Conservation (phyloP, 495 filamentous ascomycete species). For the Penicillium parvum region DNA sequence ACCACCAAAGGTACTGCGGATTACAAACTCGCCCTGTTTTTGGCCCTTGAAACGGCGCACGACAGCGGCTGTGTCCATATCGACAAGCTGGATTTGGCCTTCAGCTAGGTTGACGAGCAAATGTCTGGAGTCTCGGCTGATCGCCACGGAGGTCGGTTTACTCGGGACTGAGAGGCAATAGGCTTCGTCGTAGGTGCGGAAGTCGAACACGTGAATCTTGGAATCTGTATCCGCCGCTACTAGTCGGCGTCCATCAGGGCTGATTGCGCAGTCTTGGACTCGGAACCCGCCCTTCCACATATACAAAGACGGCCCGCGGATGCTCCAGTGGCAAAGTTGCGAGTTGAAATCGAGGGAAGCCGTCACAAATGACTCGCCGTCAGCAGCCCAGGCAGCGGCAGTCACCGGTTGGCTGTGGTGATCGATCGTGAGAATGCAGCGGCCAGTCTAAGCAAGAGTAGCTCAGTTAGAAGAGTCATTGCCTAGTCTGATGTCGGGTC, state of each 20-base stretch:
- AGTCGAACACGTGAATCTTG: constrained; percentile 78
- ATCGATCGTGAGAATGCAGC: constrained; percentile 56
- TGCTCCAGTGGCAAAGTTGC: constrained; percentile 63
- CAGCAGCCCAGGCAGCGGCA: constrained; percentile 77
- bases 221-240: constrained; percentile 69
- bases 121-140: constrained; percentile 72
- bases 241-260: constrained; percentile 70
- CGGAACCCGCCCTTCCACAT: constrained; percentile 66
- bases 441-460: constrained; percentile 56
- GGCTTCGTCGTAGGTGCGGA: constrained; percentile 64
- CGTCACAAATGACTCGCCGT: constrained; percentile 73
- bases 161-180: constrained; percentile 64
- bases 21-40: constrained; percentile 65
- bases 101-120: constrained; percentile 79
- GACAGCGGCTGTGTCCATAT: constrained; percentile 68
- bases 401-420: constrained; percentile 78
- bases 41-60: constrained; percentile 71
- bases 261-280: constrained; percentile 79
- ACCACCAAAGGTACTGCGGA: constrained; percentile 80
- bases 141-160: constrained; percentile 69
- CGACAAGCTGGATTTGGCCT: constrained; percentile 68
- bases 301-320: constrained; percentile 52
- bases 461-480: constrained; percentile 8
- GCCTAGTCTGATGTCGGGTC: not conserved
- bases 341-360: constrained; percentile 67